These are phyloP conservation scores for Gaillardinia entomophila DNA, from an alignment of 805 yeast genomes.

Conservation along the genomic window DNA sequence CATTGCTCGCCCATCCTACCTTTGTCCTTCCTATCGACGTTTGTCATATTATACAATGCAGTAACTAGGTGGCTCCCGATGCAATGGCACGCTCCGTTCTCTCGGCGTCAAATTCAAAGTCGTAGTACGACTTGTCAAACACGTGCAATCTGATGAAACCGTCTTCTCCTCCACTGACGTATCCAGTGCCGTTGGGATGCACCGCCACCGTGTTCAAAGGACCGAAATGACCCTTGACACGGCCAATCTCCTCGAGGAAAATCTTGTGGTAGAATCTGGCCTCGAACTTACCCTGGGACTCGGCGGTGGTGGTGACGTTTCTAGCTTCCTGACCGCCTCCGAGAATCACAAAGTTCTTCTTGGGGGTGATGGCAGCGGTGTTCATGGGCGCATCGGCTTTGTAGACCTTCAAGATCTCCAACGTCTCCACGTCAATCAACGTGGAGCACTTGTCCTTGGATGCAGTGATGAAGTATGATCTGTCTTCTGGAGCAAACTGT, in stretches of 20 bases:
- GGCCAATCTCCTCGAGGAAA: conserved; percentile 92
- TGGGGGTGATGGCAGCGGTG: conserved; percentile 90
- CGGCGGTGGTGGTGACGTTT: conserved; percentile 95
- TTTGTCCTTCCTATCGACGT: no score
- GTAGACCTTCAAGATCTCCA: conserved; percentile 67
- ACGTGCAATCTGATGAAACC: conserved; percentile 93
- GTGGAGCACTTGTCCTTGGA: conserved; percentile 87
- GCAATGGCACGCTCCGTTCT: conserved; percentile 58
- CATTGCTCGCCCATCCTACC: no score
- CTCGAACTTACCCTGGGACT: conserved; percentile 93
- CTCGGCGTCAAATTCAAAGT: conserved; percentile 82
- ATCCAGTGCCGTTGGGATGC: conserved; percentile 89
- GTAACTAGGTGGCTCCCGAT: conserved; percentile 18
- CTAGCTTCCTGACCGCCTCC: conserved; percentile 99
- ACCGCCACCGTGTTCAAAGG: conserved; percentile 92
- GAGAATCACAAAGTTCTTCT: conserved; percentile 83
- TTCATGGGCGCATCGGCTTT: conserved; percentile 91
- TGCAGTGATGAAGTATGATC: conserved; percentile 84
- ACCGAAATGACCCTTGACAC: conserved; percentile 98
- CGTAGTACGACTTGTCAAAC: conserved; percentile 89
- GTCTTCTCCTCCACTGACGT: conserved; percentile 98
- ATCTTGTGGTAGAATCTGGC: conserved; percentile 94
- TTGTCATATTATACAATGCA: not conserved
- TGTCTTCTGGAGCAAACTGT: conserved; percentile 77
- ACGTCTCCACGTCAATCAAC: conserved; percentile 70